Conservation (phyloP, 257 asterid genomes). For the Penstemon barbatus region DNA sequence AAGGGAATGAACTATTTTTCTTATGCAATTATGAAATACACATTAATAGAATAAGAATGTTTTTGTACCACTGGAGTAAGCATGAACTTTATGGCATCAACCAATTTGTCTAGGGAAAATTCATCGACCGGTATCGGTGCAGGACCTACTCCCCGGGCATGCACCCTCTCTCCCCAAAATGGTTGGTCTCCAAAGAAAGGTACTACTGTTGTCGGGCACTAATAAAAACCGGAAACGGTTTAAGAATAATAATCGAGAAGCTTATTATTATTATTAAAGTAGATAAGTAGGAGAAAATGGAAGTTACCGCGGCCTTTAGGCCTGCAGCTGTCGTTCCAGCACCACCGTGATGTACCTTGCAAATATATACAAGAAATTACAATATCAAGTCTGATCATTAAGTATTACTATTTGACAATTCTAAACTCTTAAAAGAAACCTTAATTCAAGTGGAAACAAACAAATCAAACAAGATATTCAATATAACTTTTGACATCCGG, state of each 20-base stretch:
- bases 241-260: not conserved
- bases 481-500: too few species aligned
- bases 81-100: constrained; percentile 81
- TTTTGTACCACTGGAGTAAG: constrained; percentile 55
- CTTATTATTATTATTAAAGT: not conserved
- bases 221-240: not conserved
- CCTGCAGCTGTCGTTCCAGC: constrained; percentile 99
- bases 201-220: constrained; percentile 90
- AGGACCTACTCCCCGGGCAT: constrained; percentile 87
- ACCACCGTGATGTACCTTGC: constrained; percentile 94
- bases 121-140: constrained; percentile 82
- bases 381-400: constrained; percentile 7
- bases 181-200: constrained; percentile 98
- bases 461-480: too few species aligned
- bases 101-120: constrained; percentile 75
- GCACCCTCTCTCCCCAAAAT: constrained; percentile 89
- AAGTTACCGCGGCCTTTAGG: constrained; percentile 79
- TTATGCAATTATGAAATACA: not conserved
- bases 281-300: constrained; percentile 1
- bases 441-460: too few species aligned
- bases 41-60: not conserved
- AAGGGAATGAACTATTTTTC: not conserved
- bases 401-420: too few species aligned
- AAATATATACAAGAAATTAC: constrained; percentile 20
- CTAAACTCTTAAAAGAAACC: not conserved